Conservation (phyloP, 2,329 filamentous ascomycete species). For the Aspergillus udagawae region DNA sequence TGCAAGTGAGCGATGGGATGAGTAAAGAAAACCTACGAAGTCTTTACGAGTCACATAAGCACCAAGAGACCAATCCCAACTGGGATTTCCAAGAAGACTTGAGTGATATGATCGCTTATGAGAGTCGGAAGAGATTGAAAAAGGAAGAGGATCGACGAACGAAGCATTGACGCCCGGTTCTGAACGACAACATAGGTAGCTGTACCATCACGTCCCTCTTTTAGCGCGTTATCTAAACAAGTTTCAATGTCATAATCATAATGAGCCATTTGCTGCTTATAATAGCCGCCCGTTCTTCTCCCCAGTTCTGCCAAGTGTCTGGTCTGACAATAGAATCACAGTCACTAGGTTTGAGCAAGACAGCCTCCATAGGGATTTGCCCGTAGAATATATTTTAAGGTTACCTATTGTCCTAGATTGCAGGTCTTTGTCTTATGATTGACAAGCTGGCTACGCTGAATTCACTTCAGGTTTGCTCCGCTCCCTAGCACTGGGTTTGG, state of each 20-base stretch:
- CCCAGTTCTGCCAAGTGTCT: no score
- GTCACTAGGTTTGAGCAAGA: no score
- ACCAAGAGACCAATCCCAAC: conserved; percentile 62
- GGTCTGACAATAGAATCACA: no score
- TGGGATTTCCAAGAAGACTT: conserved; percentile 85
- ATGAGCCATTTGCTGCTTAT: not conserved
- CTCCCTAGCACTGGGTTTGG: no score
- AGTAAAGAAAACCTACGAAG: conserved; percentile 78
- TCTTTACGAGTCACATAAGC: conserved; percentile 70
- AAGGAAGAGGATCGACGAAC: conserved; percentile 74
- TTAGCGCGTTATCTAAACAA: not conserved
- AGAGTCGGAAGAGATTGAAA: conserved; percentile 86
- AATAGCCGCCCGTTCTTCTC: not conserved
- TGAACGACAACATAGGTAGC: not conserved
- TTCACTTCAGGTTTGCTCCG: no score
- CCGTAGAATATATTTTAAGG: no score
- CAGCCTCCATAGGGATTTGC: no score
- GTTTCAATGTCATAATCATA: not conserved
- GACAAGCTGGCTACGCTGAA: no score
- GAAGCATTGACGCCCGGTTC: conserved; percentile 40
- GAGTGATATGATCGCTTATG: conserved; percentile 91
- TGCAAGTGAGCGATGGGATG: conserved; percentile 71
- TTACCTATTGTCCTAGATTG: no score
- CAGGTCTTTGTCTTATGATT: no score
- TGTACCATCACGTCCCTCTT: not conserved